Evolutionary conservation across 495 filamentous ascomycete genomes (phyloP).

Genomic region (Podospora pseudopauciseta): DNA sequence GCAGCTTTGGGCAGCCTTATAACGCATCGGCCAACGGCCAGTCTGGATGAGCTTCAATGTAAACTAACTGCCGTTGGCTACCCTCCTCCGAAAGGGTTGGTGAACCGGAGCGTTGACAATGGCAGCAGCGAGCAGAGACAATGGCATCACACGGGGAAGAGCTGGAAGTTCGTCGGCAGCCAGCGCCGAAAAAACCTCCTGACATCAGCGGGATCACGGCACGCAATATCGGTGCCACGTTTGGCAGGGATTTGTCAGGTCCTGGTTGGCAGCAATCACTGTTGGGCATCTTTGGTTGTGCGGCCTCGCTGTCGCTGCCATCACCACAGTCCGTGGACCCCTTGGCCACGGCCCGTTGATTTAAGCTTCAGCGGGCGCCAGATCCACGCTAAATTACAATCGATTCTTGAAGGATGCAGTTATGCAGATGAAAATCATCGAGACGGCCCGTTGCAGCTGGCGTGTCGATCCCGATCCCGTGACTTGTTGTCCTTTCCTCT

Average conservation of each 20-base stretch:
- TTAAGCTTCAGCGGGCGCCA: slow-evolving; percentile 5
- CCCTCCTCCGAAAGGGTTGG: no score
- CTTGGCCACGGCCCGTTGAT: neutral
- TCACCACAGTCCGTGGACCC: neutral
- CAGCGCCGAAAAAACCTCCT: neutral
- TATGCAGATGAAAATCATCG: neutral
- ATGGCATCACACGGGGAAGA: no score
- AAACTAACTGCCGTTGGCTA: neutral
- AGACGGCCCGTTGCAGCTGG: slow-evolving; percentile 6
- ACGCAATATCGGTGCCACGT: slow-evolving; percentile 30
- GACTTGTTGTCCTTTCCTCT: neutral
- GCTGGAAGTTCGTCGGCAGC: neutral
- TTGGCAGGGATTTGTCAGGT: slow-evolving; percentile 24
- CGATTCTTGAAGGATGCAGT: neutral
- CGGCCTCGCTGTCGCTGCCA: neutral
- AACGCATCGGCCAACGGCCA: slow-evolving; percentile 5
- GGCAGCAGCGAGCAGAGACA: no score
- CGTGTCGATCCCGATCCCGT: neutral
- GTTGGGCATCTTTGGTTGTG: neutral
- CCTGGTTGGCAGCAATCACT: slow-evolving; percentile 22
- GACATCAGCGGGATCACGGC: slow-evolving; percentile 7
- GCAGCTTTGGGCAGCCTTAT: slow-evolving; percentile 6
- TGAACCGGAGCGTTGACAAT: no score
- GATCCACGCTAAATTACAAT: neutral
- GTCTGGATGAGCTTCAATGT: neutral